Evolutionary conservation across 306 rosid genomes (phyloP), one percentile per base, ranked within the genome.

Genomic region (Biancaea sappan): DNA sequence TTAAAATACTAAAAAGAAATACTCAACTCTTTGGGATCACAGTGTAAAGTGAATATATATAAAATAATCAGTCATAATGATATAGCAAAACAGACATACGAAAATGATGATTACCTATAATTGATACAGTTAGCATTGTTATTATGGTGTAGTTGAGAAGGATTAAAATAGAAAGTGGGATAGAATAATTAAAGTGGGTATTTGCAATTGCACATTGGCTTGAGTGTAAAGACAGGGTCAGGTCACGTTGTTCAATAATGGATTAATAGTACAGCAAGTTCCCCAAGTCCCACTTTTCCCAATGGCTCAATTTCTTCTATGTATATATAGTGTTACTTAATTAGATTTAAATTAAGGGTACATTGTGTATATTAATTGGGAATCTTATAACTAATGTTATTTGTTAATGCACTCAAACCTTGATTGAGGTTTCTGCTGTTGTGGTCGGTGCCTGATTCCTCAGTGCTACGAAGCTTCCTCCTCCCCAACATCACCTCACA

Each of bases 171-270:
- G 19, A 56, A 50, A 31, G 53, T 38, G 40, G 14, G 43, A 65
- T 11, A 54, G 53, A 54, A 56, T 38, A 58, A 71, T 51, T 69
- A 78, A 37, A 78, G 24, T 7, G 80, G 67, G 67, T 47, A n/a
- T n/a, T n/a, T n/a, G n/a, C n/a, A n/a, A n/a, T 87, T 79, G 81
- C 87, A 77, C 88, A 80, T 89, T 83, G 95, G 91, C 86, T 75
- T 86, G 73, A 83, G 87, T 54, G 88, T 81, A 77, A 75, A 78
- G 91, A 89, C 94, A 87, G 92, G 74, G 58, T 87, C 76, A 81
- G 78, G 72, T 79, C 96, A 87, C 88, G 90, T 89, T 89, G 80
- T 82, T 81, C 87, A 77, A 87, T 83, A 79, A 86, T 86, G 81
- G 79, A 72, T 71, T 21, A 66, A 58, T 52, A 73, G 66, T 18